Conservation (phyloP, 371 early-diverging fungal species). For the Mucor sp. region DNA sequence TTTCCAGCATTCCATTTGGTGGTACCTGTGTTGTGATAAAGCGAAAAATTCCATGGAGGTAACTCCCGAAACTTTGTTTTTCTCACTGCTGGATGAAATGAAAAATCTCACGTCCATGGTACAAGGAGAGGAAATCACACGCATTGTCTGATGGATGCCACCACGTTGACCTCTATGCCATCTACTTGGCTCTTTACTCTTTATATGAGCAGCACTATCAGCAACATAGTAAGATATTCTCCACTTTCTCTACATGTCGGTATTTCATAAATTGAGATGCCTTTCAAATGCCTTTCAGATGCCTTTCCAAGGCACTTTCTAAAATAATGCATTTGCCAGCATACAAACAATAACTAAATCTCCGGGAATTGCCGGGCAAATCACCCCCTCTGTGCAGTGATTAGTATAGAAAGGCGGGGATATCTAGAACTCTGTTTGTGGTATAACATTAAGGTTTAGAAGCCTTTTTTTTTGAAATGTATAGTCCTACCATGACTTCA, state of each 20-base stretch:
- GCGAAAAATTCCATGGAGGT: background rate
- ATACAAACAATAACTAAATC: background rate
- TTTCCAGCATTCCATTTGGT: background rate
- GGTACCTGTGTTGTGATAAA: background rate
- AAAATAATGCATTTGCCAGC: background rate
- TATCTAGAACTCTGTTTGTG: background rate
- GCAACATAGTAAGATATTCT: background rate
- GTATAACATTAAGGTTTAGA: background rate
- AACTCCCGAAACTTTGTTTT: background rate
- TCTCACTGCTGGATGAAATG: background rate
- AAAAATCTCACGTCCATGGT: conserved; percentile 1
- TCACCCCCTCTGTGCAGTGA: background rate
- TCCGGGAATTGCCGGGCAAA: conserved; percentile 20
- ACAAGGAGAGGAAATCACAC: background rate
- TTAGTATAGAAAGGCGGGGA: conserved; percentile 7
- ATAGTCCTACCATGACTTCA: conserved; percentile 2
- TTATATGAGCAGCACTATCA: no score
- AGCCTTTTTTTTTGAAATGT: background rate
- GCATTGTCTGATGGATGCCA: no score
- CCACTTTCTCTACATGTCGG: background rate
- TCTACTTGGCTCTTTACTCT: no score
- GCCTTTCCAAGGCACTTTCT: conserved; percentile 1
- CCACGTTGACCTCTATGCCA: no score
- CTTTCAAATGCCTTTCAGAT: conserved; percentile 16
- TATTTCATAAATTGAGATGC: conserved; percentile 11